Percentiles rank a stretch among this genome's conserved stretches.
phyloP scores from a whole-genome alignment of 2,329 filamentous ascomycete species.

The Sclerotinia sclerotiorum region DNA sequence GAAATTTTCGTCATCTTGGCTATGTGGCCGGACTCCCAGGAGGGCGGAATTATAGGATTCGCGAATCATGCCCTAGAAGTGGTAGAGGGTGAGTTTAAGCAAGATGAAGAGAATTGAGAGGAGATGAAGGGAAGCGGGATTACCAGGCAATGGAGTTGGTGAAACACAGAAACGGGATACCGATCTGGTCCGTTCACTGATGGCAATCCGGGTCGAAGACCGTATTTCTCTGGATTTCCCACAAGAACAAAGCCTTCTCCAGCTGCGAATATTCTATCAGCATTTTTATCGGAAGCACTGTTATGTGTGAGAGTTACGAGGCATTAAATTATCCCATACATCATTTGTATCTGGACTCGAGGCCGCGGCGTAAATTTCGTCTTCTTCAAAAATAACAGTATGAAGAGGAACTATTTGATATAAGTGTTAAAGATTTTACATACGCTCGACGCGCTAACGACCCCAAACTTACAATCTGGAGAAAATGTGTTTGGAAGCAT shows the following conservation, averaged over 20 bases:
- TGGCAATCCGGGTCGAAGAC: background rate
- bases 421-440: background rate
- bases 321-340: conserved; percentile 16
- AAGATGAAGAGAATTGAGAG: background rate
- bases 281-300: no score
- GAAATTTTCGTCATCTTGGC: conserved; percentile 5
- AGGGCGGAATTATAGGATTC: conserved; percentile 13
- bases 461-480: conserved; percentile 5
- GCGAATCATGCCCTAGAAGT: conserved; percentile 18
- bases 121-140: background rate
- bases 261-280: background rate
- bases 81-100: background rate
- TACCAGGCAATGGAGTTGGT: conserved; percentile 22
- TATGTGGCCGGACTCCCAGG: background rate
- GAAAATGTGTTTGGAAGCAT: background rate
- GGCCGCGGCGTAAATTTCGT: background rate
- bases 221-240: background rate
- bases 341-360: conserved; percentile 7
- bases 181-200: background rate
- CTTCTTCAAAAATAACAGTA: background rate
- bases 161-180: conserved; percentile 21
- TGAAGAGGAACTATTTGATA: background rate
- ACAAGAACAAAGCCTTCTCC: conserved; percentile 15
- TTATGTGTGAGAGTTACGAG: background rate
- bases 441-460: no score